Evolutionary conservation across 306 rosid genomes (phyloP).

Genomic region (Pyrus pyrifolia): DNA sequence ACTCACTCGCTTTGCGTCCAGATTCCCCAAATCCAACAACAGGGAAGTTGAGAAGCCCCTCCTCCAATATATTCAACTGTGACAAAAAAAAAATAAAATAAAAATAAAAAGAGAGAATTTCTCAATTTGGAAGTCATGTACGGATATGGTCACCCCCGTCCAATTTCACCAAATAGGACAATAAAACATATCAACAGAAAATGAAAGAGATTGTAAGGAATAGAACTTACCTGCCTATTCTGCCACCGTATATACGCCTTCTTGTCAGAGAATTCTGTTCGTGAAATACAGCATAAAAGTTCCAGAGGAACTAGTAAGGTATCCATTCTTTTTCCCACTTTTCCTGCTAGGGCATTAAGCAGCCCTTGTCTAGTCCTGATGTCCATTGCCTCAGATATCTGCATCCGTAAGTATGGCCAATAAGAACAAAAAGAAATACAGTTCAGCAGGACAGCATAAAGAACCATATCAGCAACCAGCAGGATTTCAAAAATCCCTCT

Average conservation of each 20-base stretch:
- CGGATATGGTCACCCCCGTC: slow-evolving; percentile 11
- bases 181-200: neutral
- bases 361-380: slow-evolving; percentile 88
- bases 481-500: neutral
- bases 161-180: slow-evolving; percentile 16
- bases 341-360: slow-evolving; percentile 87
- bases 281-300: slow-evolving; percentile 76
- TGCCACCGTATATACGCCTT: slow-evolving; percentile 94
- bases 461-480: neutral
- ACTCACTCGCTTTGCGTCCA: slow-evolving; percentile 78
- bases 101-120: slow-evolving; percentile 10
- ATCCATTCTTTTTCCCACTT: slow-evolving; percentile 96
- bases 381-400: slow-evolving; percentile 91
- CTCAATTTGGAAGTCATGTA: slow-evolving; percentile 13
- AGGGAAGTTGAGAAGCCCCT: slow-evolving; percentile 88
- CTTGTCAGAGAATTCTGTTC: slow-evolving; percentile 95
- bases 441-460: neutral
- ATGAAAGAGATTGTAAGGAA: neutral
- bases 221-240: slow-evolving; percentile 84
- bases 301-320: slow-evolving; percentile 87
- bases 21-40: slow-evolving; percentile 92
- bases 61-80: slow-evolving; percentile 90
- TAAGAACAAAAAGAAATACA: neutral
- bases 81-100: slow-evolving; percentile 15
- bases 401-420: slow-evolving; percentile 18